These are phyloP conservation scores for Hypoxylon lenormandii DNA, from an alignment of 495 filamentous ascomycete genomes.

Conservation along the genomic window DNA sequence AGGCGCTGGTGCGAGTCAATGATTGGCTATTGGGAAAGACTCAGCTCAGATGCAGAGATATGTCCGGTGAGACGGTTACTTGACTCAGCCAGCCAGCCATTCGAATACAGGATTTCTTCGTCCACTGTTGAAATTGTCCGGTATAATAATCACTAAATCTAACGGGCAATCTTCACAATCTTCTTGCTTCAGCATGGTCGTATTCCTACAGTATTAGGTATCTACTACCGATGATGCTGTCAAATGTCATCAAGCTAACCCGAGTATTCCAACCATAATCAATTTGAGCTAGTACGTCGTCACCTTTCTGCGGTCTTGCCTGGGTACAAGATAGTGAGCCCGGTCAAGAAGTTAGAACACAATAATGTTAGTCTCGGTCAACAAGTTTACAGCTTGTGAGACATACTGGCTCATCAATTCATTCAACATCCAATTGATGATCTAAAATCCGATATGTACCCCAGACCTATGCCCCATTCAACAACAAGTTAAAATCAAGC, in stretches of 20 bases:
- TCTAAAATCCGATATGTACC: too few species aligned
- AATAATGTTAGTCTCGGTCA: not conserved
- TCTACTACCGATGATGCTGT: too few species aligned
- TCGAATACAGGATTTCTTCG: too few species aligned
- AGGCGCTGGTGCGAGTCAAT: not conserved
- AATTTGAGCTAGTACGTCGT: not conserved
- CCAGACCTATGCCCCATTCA: not conserved
- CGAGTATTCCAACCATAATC: not conserved
- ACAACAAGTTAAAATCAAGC: not conserved
- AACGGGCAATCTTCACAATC: too few species aligned
- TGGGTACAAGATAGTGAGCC: not conserved
- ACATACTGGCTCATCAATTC: too few species aligned
- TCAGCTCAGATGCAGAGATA: not conserved
- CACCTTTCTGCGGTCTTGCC: too few species aligned
- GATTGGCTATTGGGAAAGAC: not conserved
- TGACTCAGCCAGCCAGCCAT: not conserved
- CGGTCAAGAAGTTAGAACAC: not conserved
- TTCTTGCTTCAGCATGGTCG: too few species aligned
- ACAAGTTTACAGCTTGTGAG: not conserved
- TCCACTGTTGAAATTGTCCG: too few species aligned
- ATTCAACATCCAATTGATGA: too few species aligned
- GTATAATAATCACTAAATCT: too few species aligned
- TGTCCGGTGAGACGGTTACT: not conserved
- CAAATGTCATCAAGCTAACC: too few species aligned
- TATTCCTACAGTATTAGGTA: too few species aligned